phyloP scores from a whole-genome alignment of 257 asterid species.

The Lycium ferocissimum region DNA sequence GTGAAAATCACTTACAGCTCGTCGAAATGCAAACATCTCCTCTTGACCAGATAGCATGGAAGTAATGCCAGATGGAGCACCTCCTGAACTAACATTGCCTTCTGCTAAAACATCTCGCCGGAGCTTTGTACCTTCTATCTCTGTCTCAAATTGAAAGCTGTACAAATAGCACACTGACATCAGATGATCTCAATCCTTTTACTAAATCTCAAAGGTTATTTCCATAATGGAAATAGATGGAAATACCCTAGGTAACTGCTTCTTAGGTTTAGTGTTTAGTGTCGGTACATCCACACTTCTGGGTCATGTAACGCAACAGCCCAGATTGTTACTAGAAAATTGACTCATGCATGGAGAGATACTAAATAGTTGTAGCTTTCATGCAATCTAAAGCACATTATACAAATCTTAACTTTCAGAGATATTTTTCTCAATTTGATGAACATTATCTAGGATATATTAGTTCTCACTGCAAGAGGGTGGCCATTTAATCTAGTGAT shows the following conservation, averaged over 20 bases:
- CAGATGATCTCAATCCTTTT: constrained; percentile 13
- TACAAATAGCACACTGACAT: constrained; percentile 32
- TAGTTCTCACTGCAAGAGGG: background rate
- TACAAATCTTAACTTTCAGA: constrained; percentile 23
- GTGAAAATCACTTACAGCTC: constrained; percentile 77
- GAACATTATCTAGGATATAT: background rate
- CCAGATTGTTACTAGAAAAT: constrained; percentile 12
- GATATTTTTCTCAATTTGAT: constrained; percentile 5
- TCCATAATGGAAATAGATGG: background rate
- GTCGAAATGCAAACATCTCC: constrained; percentile 90
- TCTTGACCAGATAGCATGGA: constrained; percentile 88
- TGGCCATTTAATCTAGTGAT: constrained; percentile 12
- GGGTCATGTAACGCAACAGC: background rate
- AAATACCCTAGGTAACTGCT: constrained; percentile 21
- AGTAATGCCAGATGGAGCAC: constrained; percentile 69
- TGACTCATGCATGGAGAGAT: constrained; percentile 20
- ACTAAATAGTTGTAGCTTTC: constrained; percentile 1
- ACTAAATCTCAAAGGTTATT: background rate
- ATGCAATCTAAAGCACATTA: constrained; percentile 12
- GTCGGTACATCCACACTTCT: background rate
- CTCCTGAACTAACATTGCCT: constrained; percentile 78
- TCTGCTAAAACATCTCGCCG: constrained; percentile 85
- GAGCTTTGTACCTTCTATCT: constrained; percentile 77
- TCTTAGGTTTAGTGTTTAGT: background rate
- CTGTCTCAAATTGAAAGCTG: constrained; percentile 98